These are phyloP conservation scores for Fagopyrum esculentum DNA, from an alignment of 148 eudicot genomes.

Conservation along the genomic window DNA sequence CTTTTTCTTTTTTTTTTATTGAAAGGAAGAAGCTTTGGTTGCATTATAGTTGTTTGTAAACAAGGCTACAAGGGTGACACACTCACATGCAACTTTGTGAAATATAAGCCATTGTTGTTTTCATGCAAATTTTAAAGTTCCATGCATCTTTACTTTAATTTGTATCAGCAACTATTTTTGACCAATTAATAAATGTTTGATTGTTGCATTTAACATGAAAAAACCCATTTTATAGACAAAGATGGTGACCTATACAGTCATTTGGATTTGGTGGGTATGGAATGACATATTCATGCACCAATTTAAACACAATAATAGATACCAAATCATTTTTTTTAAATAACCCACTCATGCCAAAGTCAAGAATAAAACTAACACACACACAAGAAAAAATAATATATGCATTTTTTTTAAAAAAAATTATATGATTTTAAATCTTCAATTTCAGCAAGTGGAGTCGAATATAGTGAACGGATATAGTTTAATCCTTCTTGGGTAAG, in stretches of 20 bases:
- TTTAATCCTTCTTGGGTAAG: no score
- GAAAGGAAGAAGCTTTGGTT: not conserved
- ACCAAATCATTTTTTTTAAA: no score
- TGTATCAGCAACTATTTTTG: constrained; percentile 3
- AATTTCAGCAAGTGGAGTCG: no score
- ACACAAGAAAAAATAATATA: no score
- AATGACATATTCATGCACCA: no score
- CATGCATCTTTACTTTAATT: constrained; percentile 6
- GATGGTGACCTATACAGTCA: not conserved
- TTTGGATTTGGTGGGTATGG: no score
- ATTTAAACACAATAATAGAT: no score
- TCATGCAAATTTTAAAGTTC: constrained; percentile 4
- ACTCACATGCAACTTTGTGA: constrained; percentile 11
- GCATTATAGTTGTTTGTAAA: constrained; percentile 11
- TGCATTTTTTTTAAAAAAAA: no score
- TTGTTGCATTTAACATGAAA: constrained; percentile 5
- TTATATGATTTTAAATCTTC: no score
- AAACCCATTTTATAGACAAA: not conserved
- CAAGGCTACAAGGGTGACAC: constrained; percentile 9
- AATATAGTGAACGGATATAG: no score
- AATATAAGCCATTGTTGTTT: constrained; percentile 7
- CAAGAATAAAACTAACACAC: no score
- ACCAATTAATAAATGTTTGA: constrained; percentile 7
- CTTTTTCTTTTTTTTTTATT: not conserved
- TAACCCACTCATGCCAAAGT: no score